Evolutionary conservation across 1,284 basidiomycete genomes (phyloP).

Genomic region (Rugiboletus extremiorientalis): DNA sequence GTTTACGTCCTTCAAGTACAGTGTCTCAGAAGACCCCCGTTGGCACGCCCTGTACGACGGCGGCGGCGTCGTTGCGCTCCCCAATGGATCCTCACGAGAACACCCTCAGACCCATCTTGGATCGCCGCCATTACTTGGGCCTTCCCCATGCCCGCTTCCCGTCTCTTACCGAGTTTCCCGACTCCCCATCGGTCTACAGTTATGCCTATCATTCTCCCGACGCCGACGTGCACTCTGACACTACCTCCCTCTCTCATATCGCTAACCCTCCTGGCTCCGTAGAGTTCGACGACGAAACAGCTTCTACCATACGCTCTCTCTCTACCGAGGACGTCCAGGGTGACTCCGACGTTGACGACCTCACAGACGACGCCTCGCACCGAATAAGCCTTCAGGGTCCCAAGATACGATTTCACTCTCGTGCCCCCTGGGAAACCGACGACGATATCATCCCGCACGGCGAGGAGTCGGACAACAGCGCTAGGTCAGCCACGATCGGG

Average conservation of each 20-base stretch:
- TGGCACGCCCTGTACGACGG: constrained; percentile 5
- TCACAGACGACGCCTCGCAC: constrained; percentile 40
- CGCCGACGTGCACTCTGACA: constrained; percentile 27
- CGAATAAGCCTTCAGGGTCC: constrained; percentile 72
- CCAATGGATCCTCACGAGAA: constrained; percentile 40
- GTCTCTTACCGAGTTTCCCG: constrained; percentile 55
- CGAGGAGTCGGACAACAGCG: constrained; percentile 41
- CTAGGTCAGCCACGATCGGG: constrained; percentile 24
- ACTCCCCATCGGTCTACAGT: constrained; percentile 70
- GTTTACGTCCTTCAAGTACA: neutral
- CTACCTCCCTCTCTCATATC: constrained; percentile 36
- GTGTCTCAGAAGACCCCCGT: neutral
- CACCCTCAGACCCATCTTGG: constrained; percentile 33
- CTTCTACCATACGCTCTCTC: constrained; percentile 40
- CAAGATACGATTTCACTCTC: constrained; percentile 76
- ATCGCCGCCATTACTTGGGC: constrained; percentile 45
- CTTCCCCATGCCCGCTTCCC: constrained; percentile 45
- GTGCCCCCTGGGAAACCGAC: constrained; percentile 76
- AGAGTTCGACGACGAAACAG: constrained; percentile 60
- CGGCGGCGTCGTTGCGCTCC: constrained; percentile 15
- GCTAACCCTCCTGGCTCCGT: constrained; percentile 51
- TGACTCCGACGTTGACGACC: constrained; percentile 35
- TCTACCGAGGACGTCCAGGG: constrained; percentile 31
- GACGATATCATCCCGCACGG: constrained; percentile 45
- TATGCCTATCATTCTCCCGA: constrained; percentile 44